Evolutionary conservation across 2,329 filamentous ascomycete species (phyloP).

Genomic region (Alternaria burnsii): DNA sequence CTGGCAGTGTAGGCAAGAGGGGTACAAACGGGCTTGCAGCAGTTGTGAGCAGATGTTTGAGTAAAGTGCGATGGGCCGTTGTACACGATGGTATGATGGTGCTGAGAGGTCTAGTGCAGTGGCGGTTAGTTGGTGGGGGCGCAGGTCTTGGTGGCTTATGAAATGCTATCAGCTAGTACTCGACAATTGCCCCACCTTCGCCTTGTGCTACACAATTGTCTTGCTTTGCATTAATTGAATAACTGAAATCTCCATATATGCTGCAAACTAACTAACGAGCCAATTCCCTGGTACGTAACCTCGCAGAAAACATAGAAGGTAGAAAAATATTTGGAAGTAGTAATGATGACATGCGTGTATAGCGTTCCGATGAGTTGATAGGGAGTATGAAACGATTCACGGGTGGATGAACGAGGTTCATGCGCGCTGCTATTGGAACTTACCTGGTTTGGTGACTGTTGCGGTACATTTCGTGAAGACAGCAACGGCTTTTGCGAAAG

Average conservation of each 20-base stretch:
- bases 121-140: conserved; percentile 48
- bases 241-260: too few relatives aligned
- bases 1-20: conserved; percentile 56
- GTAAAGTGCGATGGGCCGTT: conserved; percentile 68
- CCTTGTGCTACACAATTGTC: background rate
- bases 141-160: conserved; percentile 17
- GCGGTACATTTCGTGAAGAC: too few relatives aligned
- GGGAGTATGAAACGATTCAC: too few relatives aligned
- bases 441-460: too few relatives aligned
- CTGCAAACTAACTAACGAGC: too few relatives aligned
- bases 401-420: too few relatives aligned
- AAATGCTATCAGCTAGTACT: background rate
- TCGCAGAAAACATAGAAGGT: too few relatives aligned
- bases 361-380: too few relatives aligned
- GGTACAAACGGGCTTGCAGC: conserved; percentile 63
- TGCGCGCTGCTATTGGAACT: too few relatives aligned
- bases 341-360: too few relatives aligned
- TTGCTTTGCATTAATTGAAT: background rate
- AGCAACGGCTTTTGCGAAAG: background rate
- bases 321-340: too few relatives aligned
- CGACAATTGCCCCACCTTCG: background rate
- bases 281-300: too few relatives aligned
- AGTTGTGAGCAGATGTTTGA: conserved; percentile 64
- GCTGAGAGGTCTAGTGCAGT: conserved; percentile 54
- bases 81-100: conserved; percentile 70